Conservation (phyloP, 2,329 filamentous ascomycete species). For the Acrodontium crateriforme region DNA sequence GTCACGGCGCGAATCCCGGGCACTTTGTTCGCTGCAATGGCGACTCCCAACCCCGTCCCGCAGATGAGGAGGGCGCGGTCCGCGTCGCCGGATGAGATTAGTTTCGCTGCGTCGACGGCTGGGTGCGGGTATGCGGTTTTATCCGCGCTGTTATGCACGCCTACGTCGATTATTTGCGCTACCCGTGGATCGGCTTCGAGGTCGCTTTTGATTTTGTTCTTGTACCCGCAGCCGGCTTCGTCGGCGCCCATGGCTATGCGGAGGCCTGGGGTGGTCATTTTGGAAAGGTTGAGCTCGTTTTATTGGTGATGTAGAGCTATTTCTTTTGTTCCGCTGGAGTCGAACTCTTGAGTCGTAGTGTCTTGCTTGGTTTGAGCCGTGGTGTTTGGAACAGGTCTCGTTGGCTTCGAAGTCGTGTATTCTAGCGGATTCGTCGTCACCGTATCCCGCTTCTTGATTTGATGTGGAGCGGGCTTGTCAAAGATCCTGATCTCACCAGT, state of each 20-base stretch:
- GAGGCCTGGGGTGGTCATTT: no score
- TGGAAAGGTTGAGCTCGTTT: no score
- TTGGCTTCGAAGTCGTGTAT: no score
- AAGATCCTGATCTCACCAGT: slow-evolving; percentile 23
- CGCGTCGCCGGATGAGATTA: slow-evolving; percentile 48
- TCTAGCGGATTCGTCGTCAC: slow-evolving; percentile 26
- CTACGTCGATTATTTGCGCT: slow-evolving; percentile 57
- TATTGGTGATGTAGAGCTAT: no score
- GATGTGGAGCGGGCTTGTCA: slow-evolving; percentile 22
- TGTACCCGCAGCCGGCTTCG: slow-evolving; percentile 66
- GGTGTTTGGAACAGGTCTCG: no score
- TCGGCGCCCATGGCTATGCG: slow-evolving; percentile 51
- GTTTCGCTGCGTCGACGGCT: slow-evolving; percentile 56
- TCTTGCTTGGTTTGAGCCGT: no score
- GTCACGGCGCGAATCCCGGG: slow-evolving; percentile 76
- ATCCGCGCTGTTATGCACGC: slow-evolving; percentile 50
- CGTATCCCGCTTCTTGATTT: slow-evolving; percentile 18
- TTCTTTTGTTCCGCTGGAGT: no score
- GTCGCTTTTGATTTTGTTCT: slow-evolving; percentile 60
- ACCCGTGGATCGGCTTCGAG: slow-evolving; percentile 56
- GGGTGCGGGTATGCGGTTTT: slow-evolving; percentile 73
- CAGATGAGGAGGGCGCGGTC: slow-evolving; percentile 74
- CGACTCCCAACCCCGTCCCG: slow-evolving; percentile 75
- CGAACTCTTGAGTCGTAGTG: no score
- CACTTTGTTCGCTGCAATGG: slow-evolving; percentile 81